A percentile compares a stretch with the other conserved stretches of the same genome.
These are phyloP conservation scores for Ogataea siamensis DNA, from an alignment of 805 yeast species.

Conservation along the genomic window DNA sequence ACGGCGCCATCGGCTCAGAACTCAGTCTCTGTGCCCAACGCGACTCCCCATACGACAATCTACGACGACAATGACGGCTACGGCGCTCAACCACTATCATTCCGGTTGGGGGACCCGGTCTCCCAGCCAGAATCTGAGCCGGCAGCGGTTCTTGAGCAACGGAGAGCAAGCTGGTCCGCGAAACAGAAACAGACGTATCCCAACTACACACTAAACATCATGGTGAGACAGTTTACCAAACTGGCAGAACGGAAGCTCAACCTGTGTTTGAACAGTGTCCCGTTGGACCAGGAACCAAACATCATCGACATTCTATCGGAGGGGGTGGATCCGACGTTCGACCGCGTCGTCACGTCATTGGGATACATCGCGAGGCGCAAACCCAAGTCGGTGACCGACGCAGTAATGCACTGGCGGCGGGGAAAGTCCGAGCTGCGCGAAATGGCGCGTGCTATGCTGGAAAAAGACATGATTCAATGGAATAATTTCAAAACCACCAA, in stretches of 20 bases:
- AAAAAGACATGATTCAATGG: slow-evolving; percentile 34
- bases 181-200: slow-evolving; percentile 55
- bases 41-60: too few species aligned
- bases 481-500: slow-evolving; percentile 20
- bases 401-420: slow-evolving; percentile 98
- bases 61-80: slow-evolving; percentile 20
- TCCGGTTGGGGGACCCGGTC: slow-evolving; percentile 25
- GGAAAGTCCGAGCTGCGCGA: slow-evolving; percentile 85
- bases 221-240: slow-evolving; percentile 93
- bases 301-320: slow-evolving; percentile 75
- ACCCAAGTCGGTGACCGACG: slow-evolving; percentile 95
- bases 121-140: slow-evolving; percentile 16
- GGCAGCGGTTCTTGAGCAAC: slow-evolving; percentile 33
- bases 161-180: slow-evolving; percentile 45
- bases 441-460: slow-evolving; percentile 54
- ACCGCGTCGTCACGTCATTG: slow-evolving; percentile 76
- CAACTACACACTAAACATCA: slow-evolving; percentile 89
- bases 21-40: too few species aligned
- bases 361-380: slow-evolving; percentile 88
- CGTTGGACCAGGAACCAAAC: slow-evolving; percentile 73
- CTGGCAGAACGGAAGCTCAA: slow-evolving; percentile 87
- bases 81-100: slow-evolving; percentile 28
- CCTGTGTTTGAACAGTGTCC: slow-evolving; percentile 60
- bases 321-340: slow-evolving; percentile 85
- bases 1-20: not conserved